A percentile compares a stretch with the other conserved stretches of the same genome.
Conservation (phyloP, 768 basidiomycete species). For the Guyanaporus albipodus region DNA sequence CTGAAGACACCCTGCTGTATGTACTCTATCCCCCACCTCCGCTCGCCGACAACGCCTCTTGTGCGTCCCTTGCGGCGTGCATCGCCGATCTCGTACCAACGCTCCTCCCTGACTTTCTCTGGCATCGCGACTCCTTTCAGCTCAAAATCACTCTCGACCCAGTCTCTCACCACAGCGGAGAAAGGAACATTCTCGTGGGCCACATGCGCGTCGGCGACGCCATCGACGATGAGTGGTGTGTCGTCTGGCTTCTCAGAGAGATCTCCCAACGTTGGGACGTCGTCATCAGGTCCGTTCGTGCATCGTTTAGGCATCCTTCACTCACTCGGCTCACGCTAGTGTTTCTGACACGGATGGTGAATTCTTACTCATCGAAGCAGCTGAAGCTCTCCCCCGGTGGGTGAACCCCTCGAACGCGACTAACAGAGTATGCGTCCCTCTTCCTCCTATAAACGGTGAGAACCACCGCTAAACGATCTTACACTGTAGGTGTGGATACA, state of each 20-base stretch:
- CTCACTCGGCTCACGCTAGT: slow-evolving; percentile 11
- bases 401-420: slow-evolving; percentile 86
- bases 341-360: slow-evolving; percentile 92
- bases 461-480: slow-evolving; percentile 30
- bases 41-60: slow-evolving; percentile 55
- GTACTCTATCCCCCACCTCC: slow-evolving; percentile 58
- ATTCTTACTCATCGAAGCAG: slow-evolving; percentile 94
- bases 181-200: slow-evolving; percentile 68
- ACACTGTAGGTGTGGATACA: slow-evolving; percentile 86
- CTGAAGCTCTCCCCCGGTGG: slow-evolving; percentile 85
- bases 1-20: slow-evolving; percentile 85
- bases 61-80: slow-evolving; percentile 62
- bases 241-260: slow-evolving; percentile 83
- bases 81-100: slow-evolving; percentile 55
- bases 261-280: slow-evolving; percentile 78
- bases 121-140: slow-evolving; percentile 84
- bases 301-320: not conserved
- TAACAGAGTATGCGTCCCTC: slow-evolving; percentile 73
- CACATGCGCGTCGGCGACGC: slow-evolving; percentile 90
- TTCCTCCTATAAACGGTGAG: slow-evolving; percentile 29
- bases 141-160: slow-evolving; percentile 57
- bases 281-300: slow-evolving; percentile 61
- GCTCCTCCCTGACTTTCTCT: slow-evolving; percentile 60
- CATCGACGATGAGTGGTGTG: slow-evolving; percentile 98
- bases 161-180: slow-evolving; percentile 28